A percentile compares a stretch with the other conserved stretches of the same genome.
Conservation (phyloP, 2,329 filamentous ascomycete genomes). For the Sporothrix variecibatus region DNA sequence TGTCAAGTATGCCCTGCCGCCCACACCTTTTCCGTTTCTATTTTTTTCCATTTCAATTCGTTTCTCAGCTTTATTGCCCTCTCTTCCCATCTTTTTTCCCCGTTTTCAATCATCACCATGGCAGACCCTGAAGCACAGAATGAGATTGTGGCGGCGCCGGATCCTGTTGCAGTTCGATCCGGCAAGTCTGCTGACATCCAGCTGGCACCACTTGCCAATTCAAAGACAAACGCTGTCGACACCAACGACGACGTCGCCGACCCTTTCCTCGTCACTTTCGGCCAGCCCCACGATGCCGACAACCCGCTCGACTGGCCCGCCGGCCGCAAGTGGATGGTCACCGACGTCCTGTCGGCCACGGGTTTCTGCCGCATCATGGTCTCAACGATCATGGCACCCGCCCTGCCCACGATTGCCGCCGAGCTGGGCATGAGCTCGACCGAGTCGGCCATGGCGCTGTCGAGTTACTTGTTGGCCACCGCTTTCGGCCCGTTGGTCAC, state of each 20-base stretch:
- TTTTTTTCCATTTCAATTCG: neutral
- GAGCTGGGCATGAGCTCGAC: constrained; percentile 13
- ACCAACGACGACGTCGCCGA: neutral
- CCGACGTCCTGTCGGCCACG: neutral
- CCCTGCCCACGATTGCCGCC: neutral
- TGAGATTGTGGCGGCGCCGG: neutral
- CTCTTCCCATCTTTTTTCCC: neutral
- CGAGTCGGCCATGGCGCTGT: constrained; percentile 11
- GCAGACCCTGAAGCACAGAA: neutral
- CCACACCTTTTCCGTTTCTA: neutral
- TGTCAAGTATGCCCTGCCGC: no score
- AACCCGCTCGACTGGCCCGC: neutral
- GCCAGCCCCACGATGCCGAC: neutral
- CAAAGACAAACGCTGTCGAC: neutral
- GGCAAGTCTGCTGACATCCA: neutral
- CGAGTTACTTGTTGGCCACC: neutral
- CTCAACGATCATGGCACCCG: constrained; percentile 3
- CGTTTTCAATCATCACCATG: neutral
- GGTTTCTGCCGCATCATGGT: constrained; percentile 12
- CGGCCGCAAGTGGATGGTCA: neutral
- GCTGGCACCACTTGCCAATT: neutral
- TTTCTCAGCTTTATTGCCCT: neutral
- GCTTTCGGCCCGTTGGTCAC: constrained; percentile 47
- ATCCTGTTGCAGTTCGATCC: neutral
- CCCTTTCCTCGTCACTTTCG: neutral